A percentile compares a stretch with the other conserved stretches of the same genome.
Evolutionary conservation across 2,329 filamentous ascomycete species (phyloP).

Genomic region (Zelopaecilomyces penicillatus): DNA sequence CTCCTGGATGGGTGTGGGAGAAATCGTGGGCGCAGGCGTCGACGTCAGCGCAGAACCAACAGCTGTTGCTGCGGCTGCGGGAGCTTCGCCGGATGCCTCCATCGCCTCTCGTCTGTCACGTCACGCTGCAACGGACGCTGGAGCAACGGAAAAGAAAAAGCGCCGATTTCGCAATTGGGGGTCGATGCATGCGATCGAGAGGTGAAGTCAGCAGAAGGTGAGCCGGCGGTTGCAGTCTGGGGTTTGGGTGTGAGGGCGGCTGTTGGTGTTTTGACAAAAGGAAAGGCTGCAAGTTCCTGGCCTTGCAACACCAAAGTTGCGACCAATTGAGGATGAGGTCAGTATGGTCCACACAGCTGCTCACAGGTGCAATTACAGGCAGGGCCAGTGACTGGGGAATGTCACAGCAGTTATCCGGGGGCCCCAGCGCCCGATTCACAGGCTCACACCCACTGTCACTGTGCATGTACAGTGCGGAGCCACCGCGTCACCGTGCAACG

Average conservation of each 20-base stretch:
- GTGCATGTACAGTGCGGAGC: no score
- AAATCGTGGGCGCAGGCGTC: no score
- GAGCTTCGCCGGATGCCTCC: slow-evolving; percentile 5
- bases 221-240: no score
- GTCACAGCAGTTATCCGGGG: background rate
- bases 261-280: no score
- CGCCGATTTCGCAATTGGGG: slow-evolving; percentile 4
- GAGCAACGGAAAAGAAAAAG: slow-evolving; percentile 1
- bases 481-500: no score
- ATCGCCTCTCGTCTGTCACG: slow-evolving; percentile 2
- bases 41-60: background rate
- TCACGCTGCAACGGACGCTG: background rate
- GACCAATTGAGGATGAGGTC: slow-evolving; percentile 12
- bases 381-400: slow-evolving; percentile 1
- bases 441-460: no score
- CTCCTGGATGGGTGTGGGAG: background rate
- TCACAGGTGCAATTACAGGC: no score
- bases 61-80: background rate
- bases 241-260: no score
- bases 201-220: no score
- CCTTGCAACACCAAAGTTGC: background rate
- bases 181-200: no score
- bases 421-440: background rate
- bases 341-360: background rate
- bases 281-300: no score